Base-by-base conservation (phyloP, 805 yeast genomes). In the Saccharomycopsis fibuligera region DNA sequence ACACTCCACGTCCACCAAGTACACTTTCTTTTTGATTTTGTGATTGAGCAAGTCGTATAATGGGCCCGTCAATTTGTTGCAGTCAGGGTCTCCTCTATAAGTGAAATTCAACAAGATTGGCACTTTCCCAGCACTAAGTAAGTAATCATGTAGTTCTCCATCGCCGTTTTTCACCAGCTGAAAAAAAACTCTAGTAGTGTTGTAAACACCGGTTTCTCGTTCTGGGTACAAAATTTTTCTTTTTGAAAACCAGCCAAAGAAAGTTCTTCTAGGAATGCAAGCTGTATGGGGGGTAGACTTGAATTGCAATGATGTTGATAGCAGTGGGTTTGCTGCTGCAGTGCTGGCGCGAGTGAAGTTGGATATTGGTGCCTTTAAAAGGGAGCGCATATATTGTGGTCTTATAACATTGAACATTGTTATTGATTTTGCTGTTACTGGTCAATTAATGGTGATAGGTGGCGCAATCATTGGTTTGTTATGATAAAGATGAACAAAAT, bases 31-130 rank as follows among this genome's bases (percentile, higher is more conserved):
- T 4, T 39, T 10, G 41, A 79, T 74, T 47, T 73, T 75, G 43
- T 64, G 62, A 21, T 69, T 66, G 8, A 79, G 71, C 4, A 78
- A 68, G 41, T 73, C 61, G 56, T 78, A 81, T 51, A 87, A 66
- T 1, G 80, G 73, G 19, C 78, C 76, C 1, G 91, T 83, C 35
- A 83, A 70, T 51, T 72, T 72, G 59, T 83, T 79, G 52, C 83
- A 78, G 22, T 73, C 68, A 2, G 74, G 68, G 56, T 83, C 87
- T 8, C 87, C 87, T 48, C 78, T 60, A 38, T 76, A 68, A 1
- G 89, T 84, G 65, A 87, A 87, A 62, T 86, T 83, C 57, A 86
- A 68, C 41, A 86, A 62, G 48, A 85, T 64, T 1, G 95, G 93
- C 38, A 74, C 72, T 49, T 77, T 74, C 47, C 73, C 67, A 37